These are phyloP conservation scores for Vachellia collinsii DNA, from an alignment of 306 rosid genomes.

Conservation along the genomic window DNA sequence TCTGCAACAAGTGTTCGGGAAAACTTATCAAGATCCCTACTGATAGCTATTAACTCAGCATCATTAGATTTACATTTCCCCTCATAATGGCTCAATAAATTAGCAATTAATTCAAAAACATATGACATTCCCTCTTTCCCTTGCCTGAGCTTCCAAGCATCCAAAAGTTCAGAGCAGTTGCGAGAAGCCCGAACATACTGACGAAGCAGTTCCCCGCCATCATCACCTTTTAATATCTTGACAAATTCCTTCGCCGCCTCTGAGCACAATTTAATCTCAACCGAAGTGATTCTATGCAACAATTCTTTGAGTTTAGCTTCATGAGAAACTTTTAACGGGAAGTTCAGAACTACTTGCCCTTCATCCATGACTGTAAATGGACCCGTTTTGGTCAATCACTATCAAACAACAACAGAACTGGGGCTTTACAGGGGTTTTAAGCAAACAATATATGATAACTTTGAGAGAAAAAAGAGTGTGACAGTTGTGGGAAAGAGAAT, in stretches of 20 bases:
- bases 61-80: constrained; percentile 56
- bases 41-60: constrained; percentile 43
- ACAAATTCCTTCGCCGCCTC: constrained; percentile 54
- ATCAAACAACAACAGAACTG: neutral
- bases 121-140: constrained; percentile 66
- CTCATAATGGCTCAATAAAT: constrained; percentile 56
- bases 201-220: constrained; percentile 50
- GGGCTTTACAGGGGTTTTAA: constrained; percentile 1
- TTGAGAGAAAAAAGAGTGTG: neutral
- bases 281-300: constrained; percentile 49
- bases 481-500: neutral
- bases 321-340: constrained; percentile 34
- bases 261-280: constrained; percentile 55
- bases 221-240: constrained; percentile 39
- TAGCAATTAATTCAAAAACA: constrained; percentile 49
- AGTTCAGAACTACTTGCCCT: constrained; percentile 29
- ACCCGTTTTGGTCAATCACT: neutral
- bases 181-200: constrained; percentile 60
- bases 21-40: constrained; percentile 68
- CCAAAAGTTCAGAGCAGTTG: constrained; percentile 71
- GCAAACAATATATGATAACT: neutral
- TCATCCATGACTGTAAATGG: constrained; percentile 34
- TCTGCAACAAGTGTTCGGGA: constrained; percentile 56
- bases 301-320: constrained; percentile 48
- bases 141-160: constrained; percentile 73